Evolutionary conservation across 2,329 filamentous ascomycete genomes (phyloP).

Genomic region (Paecilomyces sp.): DNA sequence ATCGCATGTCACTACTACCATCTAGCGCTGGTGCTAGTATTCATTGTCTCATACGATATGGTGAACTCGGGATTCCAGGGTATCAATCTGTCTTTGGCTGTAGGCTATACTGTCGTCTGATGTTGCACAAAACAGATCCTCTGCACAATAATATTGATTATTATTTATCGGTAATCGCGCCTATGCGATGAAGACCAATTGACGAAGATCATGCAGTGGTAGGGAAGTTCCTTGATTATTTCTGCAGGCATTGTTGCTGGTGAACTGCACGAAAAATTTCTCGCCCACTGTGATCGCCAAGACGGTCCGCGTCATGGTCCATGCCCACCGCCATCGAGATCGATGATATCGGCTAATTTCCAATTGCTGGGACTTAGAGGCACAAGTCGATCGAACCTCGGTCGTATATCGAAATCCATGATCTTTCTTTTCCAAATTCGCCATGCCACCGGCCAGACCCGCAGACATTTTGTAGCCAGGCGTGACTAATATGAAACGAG

Average conservation of each 20-base stretch:
- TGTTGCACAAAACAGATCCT: neutral
- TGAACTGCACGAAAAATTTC: neutral
- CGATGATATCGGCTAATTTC: neutral
- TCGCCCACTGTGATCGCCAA: neutral
- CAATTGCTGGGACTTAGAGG: neutral
- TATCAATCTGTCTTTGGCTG: too few species aligned
- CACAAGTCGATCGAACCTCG: neutral
- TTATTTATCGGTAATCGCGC: neutral
- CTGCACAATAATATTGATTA: neutral
- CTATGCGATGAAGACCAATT: neutral
- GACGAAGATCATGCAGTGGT: neutral
- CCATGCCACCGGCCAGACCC: neutral
- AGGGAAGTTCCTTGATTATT: neutral
- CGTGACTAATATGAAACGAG: neutral
- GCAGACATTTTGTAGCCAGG: neutral
- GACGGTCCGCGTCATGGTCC: neutral
- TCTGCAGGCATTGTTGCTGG: neutral
- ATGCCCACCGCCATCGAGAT: neutral
- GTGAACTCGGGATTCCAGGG: too few species aligned
- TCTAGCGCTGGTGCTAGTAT: neutral
- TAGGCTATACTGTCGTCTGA: neutral
- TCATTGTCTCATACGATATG: neutral
- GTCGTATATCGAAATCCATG: neutral
- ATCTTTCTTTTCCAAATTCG: neutral
- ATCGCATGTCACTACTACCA: neutral